Evolutionary conservation across 768 basidiomycete species (phyloP), one percentile per base, ranked within the genome.

Genomic region (Leccinum longicurvipes): DNA sequence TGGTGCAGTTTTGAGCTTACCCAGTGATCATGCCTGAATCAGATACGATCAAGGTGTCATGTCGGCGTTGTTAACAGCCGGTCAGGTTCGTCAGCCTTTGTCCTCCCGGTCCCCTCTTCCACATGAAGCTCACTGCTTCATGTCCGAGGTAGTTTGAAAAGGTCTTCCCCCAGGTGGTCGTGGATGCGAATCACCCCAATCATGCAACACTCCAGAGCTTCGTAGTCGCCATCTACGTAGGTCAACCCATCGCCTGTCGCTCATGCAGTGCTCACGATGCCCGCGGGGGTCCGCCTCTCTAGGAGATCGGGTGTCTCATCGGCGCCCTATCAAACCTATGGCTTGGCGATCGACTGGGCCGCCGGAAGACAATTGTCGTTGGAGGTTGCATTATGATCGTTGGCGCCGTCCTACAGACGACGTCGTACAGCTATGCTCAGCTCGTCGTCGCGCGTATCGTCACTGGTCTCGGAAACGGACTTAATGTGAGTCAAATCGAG

Each of bases 31-130:
- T 44, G 7, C 31, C 14, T 36, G 47, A 7, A 36, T 17, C 24
- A 83, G 82, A 25, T 86, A 85, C 69, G 85, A 86, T 62, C 86
- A 86, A 64, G 85, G 84, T 42, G 85, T 86, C 29, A 84, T 87
- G 84, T 81, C 80, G n/a, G 82, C 84, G 17, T 72, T 86, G 21
- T 68, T 87, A 48, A 84, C 80, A 4, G 79, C 85, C 0, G 71
- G 72, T 46, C 78, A 81, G 72, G 81, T 81, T 54, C 21, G 52
- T 46, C 34, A 23, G 15, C 45, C n/a, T n/a, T 42, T 39, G 17
- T 12, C 9, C 3, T 23, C 49, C 51, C 29, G n/a, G n/a, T n/a
- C 6, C 15, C 34, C 15, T 14, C 7, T 36, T 36, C 8, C 34
- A 36, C 9, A 17, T 36, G 0, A 3, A 9, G 34, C 7, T 15